Base-by-base conservation (phyloP, 1,139 yeast genomes). In the Scheffersomyces stambukii region DNA sequence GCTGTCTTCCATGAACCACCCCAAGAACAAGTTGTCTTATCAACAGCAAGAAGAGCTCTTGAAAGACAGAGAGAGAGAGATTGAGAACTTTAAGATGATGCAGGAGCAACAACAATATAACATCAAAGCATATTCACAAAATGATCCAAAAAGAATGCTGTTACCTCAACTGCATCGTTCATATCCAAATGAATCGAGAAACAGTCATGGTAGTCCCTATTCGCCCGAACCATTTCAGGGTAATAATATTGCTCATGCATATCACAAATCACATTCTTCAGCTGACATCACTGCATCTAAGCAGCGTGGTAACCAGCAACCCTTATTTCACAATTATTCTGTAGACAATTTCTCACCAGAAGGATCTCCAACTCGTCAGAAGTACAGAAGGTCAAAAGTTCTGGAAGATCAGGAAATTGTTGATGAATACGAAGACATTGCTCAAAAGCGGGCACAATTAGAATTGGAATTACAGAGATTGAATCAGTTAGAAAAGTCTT, bases 391-490 rank as follows among this genome's bases (percentile, higher is more conserved):
- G 16, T 12, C 30, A 17, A 29, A 20, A 19, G 12, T 13, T n/a
- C 24, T 24, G 5, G 25, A 26, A 16, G 38, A 35, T 13, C 35
- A 34, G 23, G 41, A 41, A n/a, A 37, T 35, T 16, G 31, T 33
- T n/a, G 41, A 38, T 8, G 53, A 54, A 15, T 47, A 50, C 24
- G 57, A 57, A 23, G 64, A 57, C 30, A 54, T 62, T 23, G 47
- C 54, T 6, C 43, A 46, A 23, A 63, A 60, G 37, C 51, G 64
- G 33, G 64, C 58, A 14, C 67, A 61, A 37, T 53, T 66, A 27
- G 72, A 67, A 40, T 37, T 56, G 41, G 71, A 64, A 37, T 48
- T 65, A 24, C 57, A 57, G 30, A 60, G 57, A 23, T 51, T 67
- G 37, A 63, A 54, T 33, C 54, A 59, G 28, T 46, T 65, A 37